phyloP scores from a whole-genome alignment of 1,284 basidiomycete species.

The Malassezia vespertilionis region DNA sequence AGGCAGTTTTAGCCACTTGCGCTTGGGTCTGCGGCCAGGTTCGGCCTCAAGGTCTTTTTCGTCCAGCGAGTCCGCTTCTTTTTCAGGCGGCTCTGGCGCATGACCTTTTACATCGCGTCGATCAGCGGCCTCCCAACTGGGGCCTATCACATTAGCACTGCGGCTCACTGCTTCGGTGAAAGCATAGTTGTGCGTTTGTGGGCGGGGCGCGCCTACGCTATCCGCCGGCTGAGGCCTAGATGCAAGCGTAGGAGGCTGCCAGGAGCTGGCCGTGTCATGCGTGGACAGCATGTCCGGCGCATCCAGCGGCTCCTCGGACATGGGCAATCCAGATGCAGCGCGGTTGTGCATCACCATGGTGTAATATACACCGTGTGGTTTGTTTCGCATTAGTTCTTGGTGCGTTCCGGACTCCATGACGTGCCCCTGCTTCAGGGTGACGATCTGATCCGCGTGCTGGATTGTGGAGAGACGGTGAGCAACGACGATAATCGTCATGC shows the following conservation, averaged over 20 bases:
- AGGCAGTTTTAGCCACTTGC: too few relatives aligned
- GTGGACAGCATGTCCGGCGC: background rate
- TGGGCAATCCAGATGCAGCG: constrained; percentile 10
- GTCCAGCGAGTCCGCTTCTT: too few relatives aligned
- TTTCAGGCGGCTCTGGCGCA: background rate
- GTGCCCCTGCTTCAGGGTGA: constrained; percentile 32
- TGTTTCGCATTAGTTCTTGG: constrained; percentile 25
- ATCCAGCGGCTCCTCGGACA: background rate
- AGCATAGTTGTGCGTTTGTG: background rate
- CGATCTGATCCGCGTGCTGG: constrained; percentile 40
- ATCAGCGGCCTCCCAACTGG: constrained; percentile 7
- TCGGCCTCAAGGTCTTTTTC: too few relatives aligned
- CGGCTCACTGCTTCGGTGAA: too few relatives aligned
- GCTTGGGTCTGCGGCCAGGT: too few relatives aligned
- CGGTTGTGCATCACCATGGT: constrained; percentile 40
- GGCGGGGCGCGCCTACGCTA: background rate
- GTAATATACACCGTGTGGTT: constrained; percentile 22
- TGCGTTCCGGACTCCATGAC: constrained; percentile 40
- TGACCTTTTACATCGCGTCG: background rate
- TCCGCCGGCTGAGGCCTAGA: background rate
- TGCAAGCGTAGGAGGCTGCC: background rate
- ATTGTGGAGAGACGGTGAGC: constrained; percentile 44
- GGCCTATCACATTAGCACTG: too few relatives aligned
- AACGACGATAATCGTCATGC: constrained; percentile 43
- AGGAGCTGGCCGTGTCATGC: background rate